Evolutionary conservation across 805 yeast species (phyloP), one percentile per base, ranked within the genome.

Genomic region (Saccharomycopsis babjevae): DNA sequence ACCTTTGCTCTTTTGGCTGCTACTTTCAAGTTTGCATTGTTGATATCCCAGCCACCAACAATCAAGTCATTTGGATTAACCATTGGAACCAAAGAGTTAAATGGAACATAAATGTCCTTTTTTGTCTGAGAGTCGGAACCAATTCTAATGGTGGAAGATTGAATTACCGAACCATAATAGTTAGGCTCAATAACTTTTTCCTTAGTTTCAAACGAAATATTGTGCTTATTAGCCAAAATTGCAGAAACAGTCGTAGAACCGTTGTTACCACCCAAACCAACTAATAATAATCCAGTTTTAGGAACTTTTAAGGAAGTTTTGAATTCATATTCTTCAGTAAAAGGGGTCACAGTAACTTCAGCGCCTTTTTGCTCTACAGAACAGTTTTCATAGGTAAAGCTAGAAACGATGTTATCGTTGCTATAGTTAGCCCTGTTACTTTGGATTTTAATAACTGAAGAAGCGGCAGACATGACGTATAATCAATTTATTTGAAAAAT

Each of bases 201-300:
- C 76, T 90, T 91, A 68, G 88, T 90, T 70, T 88, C 84, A 77
- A 92, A 92, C 58, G 82, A 74, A 65, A 92, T 72, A 64, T 88
- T 80, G 72, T 88, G 80, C 69, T 86, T 89, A 79, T 92, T 92
- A 63, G 97, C 96, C 66, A 88, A 81, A 58, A 85, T 79, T 10
- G 97, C 86, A 54, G 93, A 91, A 59, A 91, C 83, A 66, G 93
- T 79, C 15, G 98, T 92, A 62, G 97, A 81, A 74, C 97, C 98
- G 71, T 92, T 92, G 79, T 92, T 92, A 74, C 98, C 98, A 68
- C 97, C 97, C 66, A 92, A 79, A 67, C 98, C 98, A 40, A 92
- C 97, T 65, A 93, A 79, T 83, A 92, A 75, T 65, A 92, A 78
- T 68, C 98, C 98, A 57, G 90, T 81, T 74, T 86, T 90, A 68